These are phyloP conservation scores for Globisporangium alternatum DNA, from an alignment of 352 stramenopile genomes.

Conservation along the genomic window DNA sequence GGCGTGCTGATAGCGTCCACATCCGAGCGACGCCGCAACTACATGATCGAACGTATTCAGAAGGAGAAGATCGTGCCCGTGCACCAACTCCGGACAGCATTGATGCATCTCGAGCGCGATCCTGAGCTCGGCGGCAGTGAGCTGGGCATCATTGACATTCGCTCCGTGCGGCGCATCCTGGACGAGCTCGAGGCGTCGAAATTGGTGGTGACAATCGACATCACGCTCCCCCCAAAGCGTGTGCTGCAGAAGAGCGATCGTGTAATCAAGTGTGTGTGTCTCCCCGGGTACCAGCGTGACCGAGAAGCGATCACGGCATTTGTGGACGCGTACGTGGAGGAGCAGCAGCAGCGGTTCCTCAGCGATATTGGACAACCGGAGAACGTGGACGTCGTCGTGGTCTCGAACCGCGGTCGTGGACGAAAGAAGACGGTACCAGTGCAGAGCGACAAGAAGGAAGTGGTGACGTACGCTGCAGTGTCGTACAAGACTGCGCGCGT, in stretches of 20 bases:
- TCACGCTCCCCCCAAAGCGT: constrained; percentile 62
- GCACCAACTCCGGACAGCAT: constrained; percentile 52
- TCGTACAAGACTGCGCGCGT: constrained; percentile 69
- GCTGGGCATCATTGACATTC: constrained; percentile 53
- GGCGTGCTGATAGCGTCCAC: constrained; percentile 56
- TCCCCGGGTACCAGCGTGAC: constrained; percentile 49
- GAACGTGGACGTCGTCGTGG: constrained; percentile 56
- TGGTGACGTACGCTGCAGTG: constrained; percentile 56
- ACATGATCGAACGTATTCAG: constrained; percentile 54
- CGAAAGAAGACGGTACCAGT: constrained; percentile 18
- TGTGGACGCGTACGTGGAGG: constrained; percentile 58
- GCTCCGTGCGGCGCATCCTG: constrained; percentile 63
- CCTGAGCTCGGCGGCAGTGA: constrained; percentile 23
- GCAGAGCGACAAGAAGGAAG: constrained; percentile 39
- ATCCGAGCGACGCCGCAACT: constrained; percentile 43
- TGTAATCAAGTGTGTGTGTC: constrained; percentile 65
- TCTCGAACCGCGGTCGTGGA: constrained; percentile 39
- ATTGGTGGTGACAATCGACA: constrained; percentile 53
- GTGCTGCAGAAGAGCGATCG: constrained; percentile 62
- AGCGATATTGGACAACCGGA: constrained; percentile 45
- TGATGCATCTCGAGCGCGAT: constrained; percentile 51
- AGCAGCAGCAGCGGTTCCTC: constrained; percentile 63
- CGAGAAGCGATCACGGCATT: constrained; percentile 50
- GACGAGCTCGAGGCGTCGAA: constrained; percentile 55
- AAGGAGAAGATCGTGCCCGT: constrained; percentile 67